These are phyloP conservation scores for Verbena officinalis DNA, from an alignment of 257 asterid species.

Conservation along the genomic window DNA sequence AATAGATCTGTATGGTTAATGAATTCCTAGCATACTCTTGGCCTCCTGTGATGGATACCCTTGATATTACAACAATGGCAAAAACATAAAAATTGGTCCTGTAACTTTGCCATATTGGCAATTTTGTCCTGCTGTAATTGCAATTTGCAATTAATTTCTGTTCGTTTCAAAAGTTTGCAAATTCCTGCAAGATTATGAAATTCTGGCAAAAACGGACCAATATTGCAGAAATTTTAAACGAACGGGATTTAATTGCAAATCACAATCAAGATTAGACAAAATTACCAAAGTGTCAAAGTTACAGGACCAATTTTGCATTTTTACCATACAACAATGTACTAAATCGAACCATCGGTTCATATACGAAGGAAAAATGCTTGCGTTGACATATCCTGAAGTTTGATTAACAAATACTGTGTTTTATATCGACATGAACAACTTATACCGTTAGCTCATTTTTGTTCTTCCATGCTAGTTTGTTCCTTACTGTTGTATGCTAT, in stretches of 20 bases:
- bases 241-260: too few relatives aligned
- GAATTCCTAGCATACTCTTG: background rate
- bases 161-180: too few relatives aligned
- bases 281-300: too few relatives aligned
- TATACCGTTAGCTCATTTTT: background rate
- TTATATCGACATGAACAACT: background rate
- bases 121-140: too few relatives aligned
- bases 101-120: too few relatives aligned
- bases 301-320: too few relatives aligned
- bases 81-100: too few relatives aligned
- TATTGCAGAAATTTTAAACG: too few relatives aligned
- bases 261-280: too few relatives aligned
- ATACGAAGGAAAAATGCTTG: constrained; percentile 6
- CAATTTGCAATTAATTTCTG: too few relatives aligned
- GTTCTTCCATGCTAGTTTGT: background rate
- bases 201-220: too few relatives aligned
- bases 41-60: constrained; percentile 21
- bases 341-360: constrained; percentile 14
- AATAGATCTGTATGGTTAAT: constrained; percentile 83
- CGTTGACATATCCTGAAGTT: background rate
- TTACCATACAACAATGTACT: constrained; percentile 13
- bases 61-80: constrained; percentile 19
- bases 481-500: constrained; percentile 2
- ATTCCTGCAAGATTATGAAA: too few relatives aligned
- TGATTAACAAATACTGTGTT: background rate